Conservation (phyloP, 148 eudicot species). For the Rhododendron mucronatum region DNA sequence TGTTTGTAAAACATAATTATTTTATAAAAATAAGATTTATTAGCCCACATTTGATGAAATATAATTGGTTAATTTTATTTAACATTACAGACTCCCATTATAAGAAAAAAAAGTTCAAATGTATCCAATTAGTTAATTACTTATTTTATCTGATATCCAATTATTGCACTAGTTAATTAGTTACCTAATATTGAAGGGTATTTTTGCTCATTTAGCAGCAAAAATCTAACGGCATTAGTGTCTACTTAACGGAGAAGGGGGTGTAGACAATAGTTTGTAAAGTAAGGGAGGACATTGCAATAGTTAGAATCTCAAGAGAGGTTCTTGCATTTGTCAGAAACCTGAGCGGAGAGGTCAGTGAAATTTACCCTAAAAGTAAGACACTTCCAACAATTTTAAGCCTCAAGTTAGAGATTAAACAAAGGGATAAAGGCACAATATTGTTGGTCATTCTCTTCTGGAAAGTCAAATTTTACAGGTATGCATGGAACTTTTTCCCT, state of each 20-base stretch:
- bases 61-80: too few relatives aligned
- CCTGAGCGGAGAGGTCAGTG: neutral
- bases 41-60: too few relatives aligned
- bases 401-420: neutral
- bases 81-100: too few relatives aligned
- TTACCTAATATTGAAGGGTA: neutral
- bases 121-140: too few relatives aligned
- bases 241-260: neutral
- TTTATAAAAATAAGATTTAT: too few relatives aligned
- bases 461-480: neutral
- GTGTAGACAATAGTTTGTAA: too few relatives aligned
- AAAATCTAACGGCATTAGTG: neutral
- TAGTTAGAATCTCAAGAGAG: neutral
- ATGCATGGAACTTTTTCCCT: neutral
- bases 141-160: too few relatives aligned
- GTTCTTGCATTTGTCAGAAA: too few relatives aligned
- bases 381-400: neutral
- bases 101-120: too few relatives aligned
- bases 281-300: neutral
- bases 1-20: too few relatives aligned
- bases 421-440: neutral
- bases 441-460: neutral
- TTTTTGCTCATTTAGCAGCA: neutral
- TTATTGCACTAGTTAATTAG: too few relatives aligned
- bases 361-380: neutral